phyloP scores from a whole-genome alignment of 306 rosid genomes.

The Trifolium dubium region DNA sequence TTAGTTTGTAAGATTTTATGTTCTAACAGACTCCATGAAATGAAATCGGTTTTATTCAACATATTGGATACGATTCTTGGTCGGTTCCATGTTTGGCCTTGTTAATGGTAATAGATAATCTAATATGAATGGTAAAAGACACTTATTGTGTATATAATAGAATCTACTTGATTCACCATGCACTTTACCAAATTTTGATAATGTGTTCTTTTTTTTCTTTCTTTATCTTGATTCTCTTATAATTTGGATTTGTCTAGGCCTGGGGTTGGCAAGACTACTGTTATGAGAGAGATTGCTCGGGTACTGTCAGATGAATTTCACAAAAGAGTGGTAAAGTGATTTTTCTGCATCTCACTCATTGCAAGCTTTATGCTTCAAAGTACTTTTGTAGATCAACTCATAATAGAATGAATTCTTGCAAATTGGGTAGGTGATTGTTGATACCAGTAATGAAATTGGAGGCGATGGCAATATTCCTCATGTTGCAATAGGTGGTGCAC shows the following conservation, averaged over 20 bases:
- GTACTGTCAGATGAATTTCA: conserved; percentile 65
- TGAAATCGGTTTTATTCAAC: conserved; percentile 12
- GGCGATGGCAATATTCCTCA: conserved; percentile 80
- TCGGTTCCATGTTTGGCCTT: conserved; percentile 24
- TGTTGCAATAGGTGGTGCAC: conserved; percentile 70
- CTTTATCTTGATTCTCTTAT: background rate
- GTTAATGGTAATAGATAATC: conserved; percentile 9
- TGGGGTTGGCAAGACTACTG: conserved; percentile 82
- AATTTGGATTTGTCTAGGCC: conserved; percentile 56
- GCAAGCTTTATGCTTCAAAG: conserved; percentile 9
- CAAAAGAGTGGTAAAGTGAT: conserved; percentile 68
- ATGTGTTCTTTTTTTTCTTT: background rate
- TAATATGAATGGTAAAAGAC: conserved; percentile 22
- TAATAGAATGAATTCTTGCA: conserved; percentile 29
- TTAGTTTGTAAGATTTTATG: conserved; percentile 19
- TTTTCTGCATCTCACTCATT: conserved; percentile 28
- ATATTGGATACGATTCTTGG: background rate
- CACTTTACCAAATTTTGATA: conserved; percentile 4
- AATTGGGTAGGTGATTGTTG: conserved; percentile 63
- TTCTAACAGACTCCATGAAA: background rate
- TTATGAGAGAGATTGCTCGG: conserved; percentile 72
- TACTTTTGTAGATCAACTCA: conserved; percentile 28
- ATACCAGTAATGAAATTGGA: conserved; percentile 80
- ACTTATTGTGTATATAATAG: background rate
- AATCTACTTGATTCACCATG: conserved; percentile 8